phyloP scores from a whole-genome alignment of 176 grass and related monocot species.

The Oryza glumipatula region DNA sequence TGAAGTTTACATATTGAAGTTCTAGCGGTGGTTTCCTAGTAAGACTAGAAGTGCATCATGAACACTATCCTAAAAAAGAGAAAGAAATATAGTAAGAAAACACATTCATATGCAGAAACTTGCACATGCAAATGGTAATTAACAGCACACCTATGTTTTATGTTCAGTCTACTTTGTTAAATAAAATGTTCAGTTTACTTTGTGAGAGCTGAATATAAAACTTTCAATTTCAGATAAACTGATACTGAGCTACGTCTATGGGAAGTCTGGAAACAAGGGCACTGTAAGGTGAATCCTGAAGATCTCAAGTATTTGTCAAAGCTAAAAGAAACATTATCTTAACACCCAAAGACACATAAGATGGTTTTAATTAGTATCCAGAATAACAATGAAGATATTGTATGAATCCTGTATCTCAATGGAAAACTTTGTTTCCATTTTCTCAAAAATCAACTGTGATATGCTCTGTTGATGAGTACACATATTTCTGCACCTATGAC shows the following conservation, averaged over 20 bases:
- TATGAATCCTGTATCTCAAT: not conserved
- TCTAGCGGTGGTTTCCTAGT: constrained; percentile 17
- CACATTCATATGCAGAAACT: not conserved
- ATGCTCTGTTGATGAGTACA: not conserved
- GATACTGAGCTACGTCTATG: not conserved
- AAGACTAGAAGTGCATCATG: constrained; percentile 7
- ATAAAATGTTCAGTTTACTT: not conserved
- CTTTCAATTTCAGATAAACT: not conserved
- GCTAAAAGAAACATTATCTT: not conserved
- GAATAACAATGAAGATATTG: not conserved
- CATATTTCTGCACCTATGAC: not conserved
- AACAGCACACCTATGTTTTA: not conserved
- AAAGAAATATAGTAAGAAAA: not conserved
- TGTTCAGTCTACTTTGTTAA: not conserved
- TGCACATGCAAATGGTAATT: not conserved
- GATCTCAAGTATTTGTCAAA: not conserved
- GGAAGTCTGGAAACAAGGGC: not conserved
- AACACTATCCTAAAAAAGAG: not conserved
- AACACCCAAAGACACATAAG: not conserved
- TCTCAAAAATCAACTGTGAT: not conserved
- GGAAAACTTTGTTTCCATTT: not conserved
- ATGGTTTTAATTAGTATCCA: not conserved
- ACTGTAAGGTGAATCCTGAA: not conserved
- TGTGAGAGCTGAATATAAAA: not conserved
- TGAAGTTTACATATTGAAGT: not conserved